Evolutionary conservation across 257 asterid species (phyloP).

Genomic region (Gynochthodes officinalis): DNA sequence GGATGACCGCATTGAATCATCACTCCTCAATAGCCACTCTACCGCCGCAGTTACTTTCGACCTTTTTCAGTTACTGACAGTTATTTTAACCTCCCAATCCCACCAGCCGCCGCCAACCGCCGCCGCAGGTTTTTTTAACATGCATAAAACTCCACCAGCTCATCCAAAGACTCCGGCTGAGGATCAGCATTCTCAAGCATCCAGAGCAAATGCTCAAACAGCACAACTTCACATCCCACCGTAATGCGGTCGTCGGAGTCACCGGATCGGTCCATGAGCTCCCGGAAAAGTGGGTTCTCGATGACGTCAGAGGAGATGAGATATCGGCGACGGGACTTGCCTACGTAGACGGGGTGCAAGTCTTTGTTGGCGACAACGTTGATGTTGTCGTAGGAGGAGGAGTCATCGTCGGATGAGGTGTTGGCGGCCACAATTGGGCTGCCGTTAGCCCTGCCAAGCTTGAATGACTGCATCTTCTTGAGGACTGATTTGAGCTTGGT

Average conservation of each 20-base stretch:
- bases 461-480: constrained; percentile 94
- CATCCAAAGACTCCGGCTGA: constrained; percentile 74
- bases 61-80: constrained; percentile 22
- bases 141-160: constrained; percentile 69
- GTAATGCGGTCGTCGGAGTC: constrained; percentile 35
- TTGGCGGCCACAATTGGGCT: constrained; percentile 33
- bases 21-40: background rate
- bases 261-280: constrained; percentile 53
- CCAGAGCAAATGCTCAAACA: constrained; percentile 87
- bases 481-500: constrained; percentile 82
- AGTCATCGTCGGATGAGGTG: constrained; percentile 17
- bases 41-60: constrained; percentile 4
- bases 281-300: constrained; percentile 83
- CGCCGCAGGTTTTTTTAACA: constrained; percentile 35
- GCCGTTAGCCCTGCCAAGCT: constrained; percentile 48
- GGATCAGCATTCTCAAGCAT: constrained; percentile 87
- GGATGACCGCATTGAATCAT: constrained; percentile 31
- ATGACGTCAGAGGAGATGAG: constrained; percentile 68
- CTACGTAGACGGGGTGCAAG: constrained; percentile 78
- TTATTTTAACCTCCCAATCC: constrained; percentile 1
- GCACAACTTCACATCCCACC: constrained; percentile 84
- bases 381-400: background rate
- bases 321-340: constrained; percentile 83
- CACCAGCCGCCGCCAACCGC: background rate
- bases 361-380: constrained; percentile 19